phyloP scores from a whole-genome alignment of 208 protist genomes.

The Leishmania major region DNA sequence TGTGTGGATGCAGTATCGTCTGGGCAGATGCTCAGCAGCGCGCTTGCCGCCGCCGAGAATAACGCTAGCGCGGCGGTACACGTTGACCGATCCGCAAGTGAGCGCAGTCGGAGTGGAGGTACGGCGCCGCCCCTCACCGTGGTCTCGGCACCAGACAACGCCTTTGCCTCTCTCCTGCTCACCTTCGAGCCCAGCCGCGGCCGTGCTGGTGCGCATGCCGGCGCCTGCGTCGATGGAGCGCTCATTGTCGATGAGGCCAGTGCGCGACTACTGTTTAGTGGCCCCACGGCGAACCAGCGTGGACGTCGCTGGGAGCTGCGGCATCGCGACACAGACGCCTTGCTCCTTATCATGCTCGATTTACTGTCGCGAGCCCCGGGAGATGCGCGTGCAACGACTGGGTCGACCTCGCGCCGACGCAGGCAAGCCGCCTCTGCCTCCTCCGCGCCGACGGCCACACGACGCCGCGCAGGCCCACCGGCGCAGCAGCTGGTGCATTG shows the following conservation, averaged over 20 bases:
- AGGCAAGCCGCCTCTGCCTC: neutral
- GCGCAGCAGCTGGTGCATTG: neutral
- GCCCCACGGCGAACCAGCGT: constrained; percentile 17
- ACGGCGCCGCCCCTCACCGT: neutral
- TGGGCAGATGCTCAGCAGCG: neutral
- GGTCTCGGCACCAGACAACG: neutral
- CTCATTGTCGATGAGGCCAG: constrained; percentile 11
- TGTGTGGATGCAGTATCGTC: constrained; percentile 5
- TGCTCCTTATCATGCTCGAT: constrained; percentile 26
- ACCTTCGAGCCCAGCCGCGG: neutral
- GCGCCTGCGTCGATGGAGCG: constrained; percentile 17
- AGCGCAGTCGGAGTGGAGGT: neutral
- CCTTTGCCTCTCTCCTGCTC: constrained; percentile 28
- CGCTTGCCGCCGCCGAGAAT: neutral
- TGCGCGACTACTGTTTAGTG: constrained; percentile 21
- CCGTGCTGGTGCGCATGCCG: neutral
- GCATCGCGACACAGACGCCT: constrained; percentile 25
- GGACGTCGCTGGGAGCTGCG: constrained; percentile 30
- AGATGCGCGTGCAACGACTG: neutral
- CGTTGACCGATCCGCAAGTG: neutral
- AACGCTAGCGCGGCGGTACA: neutral
- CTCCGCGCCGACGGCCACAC: neutral
- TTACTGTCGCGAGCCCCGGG: constrained; percentile 10
- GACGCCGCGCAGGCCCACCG: neutral
- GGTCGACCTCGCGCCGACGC: neutral